These are phyloP conservation scores for Viola pubescens DNA, from an alignment of 441 rosid species.

Conservation along the genomic window DNA sequence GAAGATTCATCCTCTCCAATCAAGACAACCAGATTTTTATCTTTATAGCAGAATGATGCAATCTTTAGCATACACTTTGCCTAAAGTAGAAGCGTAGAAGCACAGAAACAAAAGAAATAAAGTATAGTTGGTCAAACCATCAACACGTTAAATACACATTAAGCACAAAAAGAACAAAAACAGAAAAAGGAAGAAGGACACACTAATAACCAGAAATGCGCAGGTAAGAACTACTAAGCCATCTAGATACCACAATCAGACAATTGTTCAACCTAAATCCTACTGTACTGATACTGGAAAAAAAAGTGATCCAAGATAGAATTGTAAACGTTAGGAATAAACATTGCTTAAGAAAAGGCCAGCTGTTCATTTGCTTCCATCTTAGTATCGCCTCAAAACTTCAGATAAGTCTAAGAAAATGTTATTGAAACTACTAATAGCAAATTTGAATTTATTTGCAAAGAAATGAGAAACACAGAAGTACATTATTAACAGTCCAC, in stretches of 20 bases:
- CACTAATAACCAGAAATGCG: neutral
- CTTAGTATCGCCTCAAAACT: neutral
- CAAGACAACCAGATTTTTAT: neutral
- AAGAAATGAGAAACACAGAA: neutral
- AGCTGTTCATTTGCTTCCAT: neutral
- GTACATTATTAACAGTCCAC: too few relatives aligned
- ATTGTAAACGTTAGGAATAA: too few relatives aligned
- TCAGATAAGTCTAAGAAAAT: neutral
- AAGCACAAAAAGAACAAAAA: too few relatives aligned
- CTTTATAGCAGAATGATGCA: neutral
- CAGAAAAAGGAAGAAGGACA: neutral
- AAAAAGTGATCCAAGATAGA: neutral
- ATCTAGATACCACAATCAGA: neutral
- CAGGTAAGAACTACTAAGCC: neutral
- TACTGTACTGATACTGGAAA: neutral
- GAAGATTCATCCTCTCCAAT: conserved; percentile 2
- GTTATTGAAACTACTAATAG: neutral
- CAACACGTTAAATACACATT: neutral
- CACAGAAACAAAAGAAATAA: neutral
- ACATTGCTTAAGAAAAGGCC: neutral
- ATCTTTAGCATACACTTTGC: neutral
- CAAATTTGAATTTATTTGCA: neutral
- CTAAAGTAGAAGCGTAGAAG: neutral
- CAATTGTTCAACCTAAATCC: neutral
- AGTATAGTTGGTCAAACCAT: too few relatives aligned